Conservation (phyloP, 306 rosid genomes). For the Alnus glutinosa region DNA sequence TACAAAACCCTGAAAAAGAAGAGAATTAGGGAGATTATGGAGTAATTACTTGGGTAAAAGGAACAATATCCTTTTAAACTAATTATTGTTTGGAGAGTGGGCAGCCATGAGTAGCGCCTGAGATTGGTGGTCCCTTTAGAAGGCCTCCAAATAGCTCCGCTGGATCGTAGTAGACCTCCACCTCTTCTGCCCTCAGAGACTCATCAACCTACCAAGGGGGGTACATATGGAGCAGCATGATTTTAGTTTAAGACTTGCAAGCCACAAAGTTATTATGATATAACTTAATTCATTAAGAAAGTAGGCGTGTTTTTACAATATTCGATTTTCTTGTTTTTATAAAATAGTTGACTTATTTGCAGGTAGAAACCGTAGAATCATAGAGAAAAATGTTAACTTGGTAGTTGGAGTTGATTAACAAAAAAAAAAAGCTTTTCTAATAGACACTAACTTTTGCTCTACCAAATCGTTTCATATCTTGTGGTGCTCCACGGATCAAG, state of each 20-base stretch:
- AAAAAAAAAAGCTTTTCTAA: too few species aligned
- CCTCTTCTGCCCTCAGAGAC: conserved; percentile 65
- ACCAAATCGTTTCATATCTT: too few species aligned
- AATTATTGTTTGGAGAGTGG: conserved; percentile 20
- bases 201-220: conserved; percentile 52
- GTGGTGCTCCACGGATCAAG: too few species aligned
- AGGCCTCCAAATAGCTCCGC: conserved; percentile 72
- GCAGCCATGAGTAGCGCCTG: conserved; percentile 22
- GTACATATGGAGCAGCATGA: background rate
- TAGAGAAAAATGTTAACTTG: too few species aligned
- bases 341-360: too few species aligned
- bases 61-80: background rate
- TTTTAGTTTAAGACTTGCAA: background rate
- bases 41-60: background rate
- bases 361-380: too few species aligned
- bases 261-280: too few species aligned
- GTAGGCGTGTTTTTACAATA: too few species aligned
- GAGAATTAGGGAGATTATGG: background rate
- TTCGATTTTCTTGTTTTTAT: too few species aligned
- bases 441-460: too few species aligned
- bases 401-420: too few species aligned
- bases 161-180: conserved; percentile 66
- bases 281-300: too few species aligned
- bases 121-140: conserved; percentile 32
- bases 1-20: background rate